Conservation (phyloP, 768 basidiomycete genomes). For the Cantharellus cinnabarinus region DNA sequence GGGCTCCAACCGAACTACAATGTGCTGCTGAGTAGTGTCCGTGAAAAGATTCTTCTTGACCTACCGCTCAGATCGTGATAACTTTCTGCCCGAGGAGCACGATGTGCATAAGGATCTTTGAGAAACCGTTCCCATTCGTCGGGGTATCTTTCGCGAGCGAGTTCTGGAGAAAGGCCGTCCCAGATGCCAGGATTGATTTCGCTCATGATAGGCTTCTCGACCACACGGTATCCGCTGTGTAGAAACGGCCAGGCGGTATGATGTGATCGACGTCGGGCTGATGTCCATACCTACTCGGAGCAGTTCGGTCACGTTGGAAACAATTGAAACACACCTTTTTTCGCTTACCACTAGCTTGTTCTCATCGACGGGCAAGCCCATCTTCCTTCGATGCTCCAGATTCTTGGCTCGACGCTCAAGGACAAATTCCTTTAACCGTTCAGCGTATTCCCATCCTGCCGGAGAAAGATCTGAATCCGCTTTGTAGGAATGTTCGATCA, state of each 20-base stretch:
- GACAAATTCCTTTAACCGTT: constrained; percentile 75
- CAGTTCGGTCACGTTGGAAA: background rate
- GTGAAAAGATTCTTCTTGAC: constrained; percentile 7
- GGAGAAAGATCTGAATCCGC: constrained; percentile 94
- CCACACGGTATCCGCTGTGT: constrained; percentile 30
- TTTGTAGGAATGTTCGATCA: constrained; percentile 97
- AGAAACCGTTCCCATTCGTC: constrained; percentile 87
- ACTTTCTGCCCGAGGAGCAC: constrained; percentile 86
- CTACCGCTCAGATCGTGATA: constrained; percentile 85
- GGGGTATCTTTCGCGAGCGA: constrained; percentile 77
- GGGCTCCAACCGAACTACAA: constrained; percentile 79
- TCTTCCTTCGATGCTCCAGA: constrained; percentile 34
- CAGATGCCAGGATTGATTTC: constrained; percentile 97
- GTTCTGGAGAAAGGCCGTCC: constrained; percentile 85
- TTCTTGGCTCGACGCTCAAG: constrained; percentile 60
- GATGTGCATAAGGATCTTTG: constrained; percentile 80
- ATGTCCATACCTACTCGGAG: constrained; percentile 74
- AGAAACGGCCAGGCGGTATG: constrained; percentile 92
- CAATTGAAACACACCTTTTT: background rate
- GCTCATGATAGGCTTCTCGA: constrained; percentile 90
- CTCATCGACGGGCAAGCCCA: constrained; percentile 11
- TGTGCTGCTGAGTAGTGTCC: background rate
- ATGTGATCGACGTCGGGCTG: constrained; percentile 75
- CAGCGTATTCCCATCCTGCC: constrained; percentile 89
- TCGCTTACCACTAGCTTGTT: constrained; percentile 13